Evolutionary conservation across 129 eudicot genomes (phyloP).

Genomic region (Flaveria sonorensis): DNA sequence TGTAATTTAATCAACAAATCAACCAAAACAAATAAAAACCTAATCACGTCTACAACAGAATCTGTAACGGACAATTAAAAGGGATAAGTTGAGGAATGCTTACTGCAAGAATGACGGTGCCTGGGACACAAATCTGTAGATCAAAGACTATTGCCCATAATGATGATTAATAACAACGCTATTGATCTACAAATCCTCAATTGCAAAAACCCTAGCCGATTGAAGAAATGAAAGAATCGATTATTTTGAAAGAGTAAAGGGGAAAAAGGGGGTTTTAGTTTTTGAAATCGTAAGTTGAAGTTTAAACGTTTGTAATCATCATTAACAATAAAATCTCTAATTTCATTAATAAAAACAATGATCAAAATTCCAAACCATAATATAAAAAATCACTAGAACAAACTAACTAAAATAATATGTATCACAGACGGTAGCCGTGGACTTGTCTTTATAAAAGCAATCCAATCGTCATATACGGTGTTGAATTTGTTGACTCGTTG

Average conservation of each 20-base stretch:
- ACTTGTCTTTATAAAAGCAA: too few species aligned
- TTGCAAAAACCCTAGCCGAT: neutral
- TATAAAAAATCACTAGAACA: too few species aligned
- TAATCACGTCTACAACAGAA: constrained; percentile 6
- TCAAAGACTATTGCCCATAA: constrained; percentile 48
- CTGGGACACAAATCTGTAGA: constrained; percentile 56
- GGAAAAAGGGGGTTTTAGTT: constrained; percentile 18
- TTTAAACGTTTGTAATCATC: too few species aligned
- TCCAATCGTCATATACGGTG: too few species aligned
- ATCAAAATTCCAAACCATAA: too few species aligned
- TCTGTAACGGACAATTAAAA: neutral
- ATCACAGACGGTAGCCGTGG: too few species aligned
- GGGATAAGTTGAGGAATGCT: constrained; percentile 8
- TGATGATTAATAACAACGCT: neutral
- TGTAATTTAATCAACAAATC: too few species aligned
- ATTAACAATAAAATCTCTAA: too few species aligned
- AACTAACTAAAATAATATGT: too few species aligned
- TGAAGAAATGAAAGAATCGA: too few species aligned
- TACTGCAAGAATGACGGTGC: constrained; percentile 52
- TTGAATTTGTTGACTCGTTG: too few species aligned
- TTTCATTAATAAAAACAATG: too few species aligned
- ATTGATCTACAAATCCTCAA: neutral
- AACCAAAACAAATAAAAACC: neutral
- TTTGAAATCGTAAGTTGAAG: constrained; percentile 8
- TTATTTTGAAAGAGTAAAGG: neutral